These are phyloP conservation scores for Aspergillus tamarii DNA, from an alignment of 2,329 filamentous ascomycete genomes.

Conservation along the genomic window DNA sequence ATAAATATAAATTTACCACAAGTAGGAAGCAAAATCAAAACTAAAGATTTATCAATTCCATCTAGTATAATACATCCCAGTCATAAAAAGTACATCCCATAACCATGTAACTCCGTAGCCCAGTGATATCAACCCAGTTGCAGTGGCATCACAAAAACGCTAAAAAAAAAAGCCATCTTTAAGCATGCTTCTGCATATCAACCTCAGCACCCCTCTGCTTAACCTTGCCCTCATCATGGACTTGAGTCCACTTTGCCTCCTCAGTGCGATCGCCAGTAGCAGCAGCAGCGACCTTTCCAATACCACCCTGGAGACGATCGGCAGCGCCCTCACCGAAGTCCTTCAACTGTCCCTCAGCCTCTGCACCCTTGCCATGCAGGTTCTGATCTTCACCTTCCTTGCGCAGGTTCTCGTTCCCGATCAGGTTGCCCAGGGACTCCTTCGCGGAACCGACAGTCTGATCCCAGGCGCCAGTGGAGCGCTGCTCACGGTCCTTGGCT, in stretches of 20 bases:
- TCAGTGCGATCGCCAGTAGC: constrained; percentile 70
- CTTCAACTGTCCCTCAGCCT: constrained; percentile 78
- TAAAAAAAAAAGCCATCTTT: background rate
- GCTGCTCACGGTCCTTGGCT: constrained; percentile 72
- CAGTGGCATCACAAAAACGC: background rate
- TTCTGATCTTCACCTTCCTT: constrained; percentile 77
- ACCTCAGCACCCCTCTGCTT: constrained; percentile 80
- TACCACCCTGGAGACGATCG: constrained; percentile 69
- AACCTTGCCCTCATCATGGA: constrained; percentile 83
- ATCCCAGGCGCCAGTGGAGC: constrained; percentile 75
- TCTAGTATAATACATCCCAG: background rate
- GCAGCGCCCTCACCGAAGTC: constrained; percentile 71
- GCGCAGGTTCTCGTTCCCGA: constrained; percentile 78
- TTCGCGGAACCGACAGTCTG: constrained; percentile 88
- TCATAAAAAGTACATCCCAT: background rate
- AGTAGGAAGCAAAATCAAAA: background rate
- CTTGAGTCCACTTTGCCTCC: constrained; percentile 65
- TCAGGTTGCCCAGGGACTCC: constrained; percentile 73
- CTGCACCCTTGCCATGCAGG: constrained; percentile 74
- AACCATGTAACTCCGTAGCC: background rate
- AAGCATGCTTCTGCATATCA: constrained; percentile 69
- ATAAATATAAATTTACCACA: background rate
- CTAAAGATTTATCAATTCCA: background rate
- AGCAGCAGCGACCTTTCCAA: constrained; percentile 72
- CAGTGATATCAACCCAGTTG: background rate